Evolutionary conservation across 192 early-diverging fungal species (phyloP).

Genomic region (Backusella australiensis): DNA sequence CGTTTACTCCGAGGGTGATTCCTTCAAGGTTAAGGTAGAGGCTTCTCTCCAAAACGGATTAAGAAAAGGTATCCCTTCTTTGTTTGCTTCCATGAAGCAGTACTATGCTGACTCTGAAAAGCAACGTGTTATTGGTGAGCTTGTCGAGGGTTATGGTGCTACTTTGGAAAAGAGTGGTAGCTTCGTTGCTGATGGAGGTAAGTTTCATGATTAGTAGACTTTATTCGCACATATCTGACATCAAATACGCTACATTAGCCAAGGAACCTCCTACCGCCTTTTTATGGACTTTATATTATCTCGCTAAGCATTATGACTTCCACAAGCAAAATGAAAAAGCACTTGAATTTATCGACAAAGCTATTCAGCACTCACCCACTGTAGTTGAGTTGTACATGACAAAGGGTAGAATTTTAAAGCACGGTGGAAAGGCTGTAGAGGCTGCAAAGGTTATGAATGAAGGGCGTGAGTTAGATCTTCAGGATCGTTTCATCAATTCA

Average conservation of each 20-base stretch:
- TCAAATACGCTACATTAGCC: background rate
- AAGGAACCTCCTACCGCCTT: slow-evolving; percentile 69
- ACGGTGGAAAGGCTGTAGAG: slow-evolving; percentile 68
- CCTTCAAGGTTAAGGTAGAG: slow-evolving; percentile 62
- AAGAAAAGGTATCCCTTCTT: slow-evolving; percentile 91
- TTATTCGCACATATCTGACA: background rate
- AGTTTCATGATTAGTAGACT: background rate
- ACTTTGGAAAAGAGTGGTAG: slow-evolving; percentile 45
- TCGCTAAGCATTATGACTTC: slow-evolving; percentile 88
- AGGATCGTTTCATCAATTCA: slow-evolving; percentile 94
- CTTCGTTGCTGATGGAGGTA: slow-evolving; percentile 41
- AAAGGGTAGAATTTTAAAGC: slow-evolving; percentile 94
- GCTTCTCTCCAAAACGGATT: slow-evolving; percentile 69
- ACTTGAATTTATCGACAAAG: slow-evolving; percentile 74
- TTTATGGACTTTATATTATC: slow-evolving; percentile 90
- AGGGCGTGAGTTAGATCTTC: slow-evolving; percentile 85
- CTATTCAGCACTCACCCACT: slow-evolving; percentile 85
- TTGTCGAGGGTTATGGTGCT: slow-evolving; percentile 62
- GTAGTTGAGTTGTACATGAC: slow-evolving; percentile 90
- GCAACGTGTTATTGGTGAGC: slow-evolving; percentile 59
- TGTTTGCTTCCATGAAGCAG: slow-evolving; percentile 81
- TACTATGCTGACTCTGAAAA: slow-evolving; percentile 69
- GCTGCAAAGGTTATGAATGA: slow-evolving; percentile 84
- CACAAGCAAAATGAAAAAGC: slow-evolving; percentile 68
- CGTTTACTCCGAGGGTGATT: slow-evolving; percentile 66